phyloP scores from a whole-genome alignment of 768 basidiomycete genomes.

The Nidularia sp. region DNA sequence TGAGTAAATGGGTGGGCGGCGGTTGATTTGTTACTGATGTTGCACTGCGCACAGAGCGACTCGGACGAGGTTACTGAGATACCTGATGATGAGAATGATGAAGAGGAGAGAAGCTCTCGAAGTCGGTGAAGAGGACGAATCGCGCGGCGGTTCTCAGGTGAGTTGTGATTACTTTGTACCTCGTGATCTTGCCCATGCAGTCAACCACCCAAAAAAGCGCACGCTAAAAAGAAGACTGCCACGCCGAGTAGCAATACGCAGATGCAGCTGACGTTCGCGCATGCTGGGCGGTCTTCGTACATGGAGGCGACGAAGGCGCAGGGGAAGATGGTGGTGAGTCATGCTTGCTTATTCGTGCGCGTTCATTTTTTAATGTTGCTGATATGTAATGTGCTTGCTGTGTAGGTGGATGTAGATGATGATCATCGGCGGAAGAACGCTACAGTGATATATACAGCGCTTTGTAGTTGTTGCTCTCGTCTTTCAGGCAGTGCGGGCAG shows the following conservation, averaged over 20 bases:
- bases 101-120: conserved; percentile 43
- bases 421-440: too few species aligned
- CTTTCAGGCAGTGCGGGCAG: too few species aligned
- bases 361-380: too few species aligned
- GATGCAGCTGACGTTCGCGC: conserved; percentile 59
- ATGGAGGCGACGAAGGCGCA: conserved; percentile 65
- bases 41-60: conserved; percentile 39
- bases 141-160: conserved; percentile 67
- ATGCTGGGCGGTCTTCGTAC: conserved; percentile 50
- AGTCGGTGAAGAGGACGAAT: conserved; percentile 51
- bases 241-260: conserved; percentile 40
- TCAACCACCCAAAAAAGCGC: conserved; percentile 38
- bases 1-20: too few species aligned
- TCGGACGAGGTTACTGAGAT: conserved; percentile 54
- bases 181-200: conserved; percentile 9
- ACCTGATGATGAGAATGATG: conserved; percentile 50
- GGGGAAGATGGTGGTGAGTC: conserved; percentile 60
- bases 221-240: conserved; percentile 49
- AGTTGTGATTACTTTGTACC: conserved; percentile 5
- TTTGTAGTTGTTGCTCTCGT: too few species aligned
- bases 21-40: too few species aligned
- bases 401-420: too few species aligned
- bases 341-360: too few species aligned
- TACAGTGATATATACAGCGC: too few species aligned
- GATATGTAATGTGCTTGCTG: too few species aligned